Percentiles rank a stretch among this genome's conserved stretches.
Conservation (phyloP, 1,284 basidiomycete species). For the Chiua sp. region DNA sequence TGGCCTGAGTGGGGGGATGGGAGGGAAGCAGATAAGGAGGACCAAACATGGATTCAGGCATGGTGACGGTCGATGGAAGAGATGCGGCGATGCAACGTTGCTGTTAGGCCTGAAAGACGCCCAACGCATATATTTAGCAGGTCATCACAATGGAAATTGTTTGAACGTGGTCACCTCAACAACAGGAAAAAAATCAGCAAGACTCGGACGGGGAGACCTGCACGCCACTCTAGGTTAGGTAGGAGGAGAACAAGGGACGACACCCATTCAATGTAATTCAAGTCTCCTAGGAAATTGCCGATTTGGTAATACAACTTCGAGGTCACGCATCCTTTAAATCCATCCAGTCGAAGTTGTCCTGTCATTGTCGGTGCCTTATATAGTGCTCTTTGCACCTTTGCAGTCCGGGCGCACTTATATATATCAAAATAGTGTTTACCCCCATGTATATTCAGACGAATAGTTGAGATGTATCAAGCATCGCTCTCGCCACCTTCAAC, state of each 20-base stretch:
- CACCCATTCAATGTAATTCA: no score
- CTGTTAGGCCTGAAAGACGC: conserved; percentile 8
- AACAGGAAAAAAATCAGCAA: not conserved
- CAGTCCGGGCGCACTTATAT: no score
- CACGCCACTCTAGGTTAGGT: not conserved
- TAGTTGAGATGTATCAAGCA: no score
- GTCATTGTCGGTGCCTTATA: no score
- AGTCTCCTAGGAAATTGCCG: no score
- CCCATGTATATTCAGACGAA: no score
- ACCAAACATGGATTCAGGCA: conserved; percentile 37
- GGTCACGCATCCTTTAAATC: no score
- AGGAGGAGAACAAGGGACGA: not conserved
- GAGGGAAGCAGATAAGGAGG: conserved; percentile 30
- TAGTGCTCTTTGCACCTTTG: no score
- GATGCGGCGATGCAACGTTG: conserved; percentile 11
- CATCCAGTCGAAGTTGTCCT: no score
- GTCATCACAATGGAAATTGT: not conserved
- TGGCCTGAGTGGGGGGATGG: not conserved
- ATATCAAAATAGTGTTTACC: no score
- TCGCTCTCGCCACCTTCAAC: conserved; percentile 3
- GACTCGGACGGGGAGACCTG: not conserved
- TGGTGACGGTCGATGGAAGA: conserved; percentile 21
- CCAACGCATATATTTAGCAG: conserved; percentile 24
- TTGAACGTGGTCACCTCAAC: conserved; percentile 23
- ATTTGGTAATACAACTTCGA: no score